Evolutionary conservation across 2,329 filamentous ascomycete species (phyloP).

Genomic region (Alternaria sp.): DNA sequence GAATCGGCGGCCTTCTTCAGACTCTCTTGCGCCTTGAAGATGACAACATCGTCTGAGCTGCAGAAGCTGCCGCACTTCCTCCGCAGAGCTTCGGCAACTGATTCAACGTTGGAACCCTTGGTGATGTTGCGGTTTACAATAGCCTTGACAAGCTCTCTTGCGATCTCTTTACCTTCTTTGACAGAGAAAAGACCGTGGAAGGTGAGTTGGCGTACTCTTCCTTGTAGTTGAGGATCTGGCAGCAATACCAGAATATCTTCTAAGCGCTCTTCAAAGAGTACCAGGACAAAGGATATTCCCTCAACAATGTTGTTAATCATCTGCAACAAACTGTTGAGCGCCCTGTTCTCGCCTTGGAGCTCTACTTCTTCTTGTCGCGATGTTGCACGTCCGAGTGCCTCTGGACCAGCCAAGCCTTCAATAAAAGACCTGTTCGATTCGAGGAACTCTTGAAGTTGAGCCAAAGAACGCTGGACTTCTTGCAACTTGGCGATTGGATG

Average conservation of each 20-base stretch:
- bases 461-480: slow-evolving; percentile 80
- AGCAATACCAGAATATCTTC: slow-evolving; percentile 85
- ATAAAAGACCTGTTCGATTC: slow-evolving; percentile 90
- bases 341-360: slow-evolving; percentile 92
- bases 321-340: slow-evolving; percentile 83
- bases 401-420: slow-evolving; percentile 90
- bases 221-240: slow-evolving; percentile 70
- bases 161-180: slow-evolving; percentile 81
- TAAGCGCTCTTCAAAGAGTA: slow-evolving; percentile 92
- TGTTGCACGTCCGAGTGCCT: slow-evolving; percentile 78
- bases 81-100: slow-evolving; percentile 91
- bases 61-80: slow-evolving; percentile 96
- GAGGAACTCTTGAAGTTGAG: slow-evolving; percentile 82
- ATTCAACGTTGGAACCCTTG: slow-evolving; percentile 96
- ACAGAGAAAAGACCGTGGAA: slow-evolving; percentile 90
- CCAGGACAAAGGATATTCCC: slow-evolving; percentile 93
- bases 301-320: slow-evolving; percentile 92
- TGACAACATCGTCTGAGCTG: slow-evolving; percentile 94
- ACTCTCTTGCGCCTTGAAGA: slow-evolving; percentile 98
- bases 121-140: slow-evolving; percentile 98
- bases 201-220: slow-evolving; percentile 78
- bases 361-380: slow-evolving; percentile 92
- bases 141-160: slow-evolving; percentile 93
- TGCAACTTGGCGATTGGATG: slow-evolving; percentile 74
- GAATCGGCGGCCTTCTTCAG: slow-evolving; percentile 88